A percentile compares a stretch with the other conserved stretches of the same genome.
These are phyloP conservation scores for Hymenotorrendiella dingleyae DNA, from an alignment of 2,329 filamentous ascomycete species.

Conservation along the genomic window DNA sequence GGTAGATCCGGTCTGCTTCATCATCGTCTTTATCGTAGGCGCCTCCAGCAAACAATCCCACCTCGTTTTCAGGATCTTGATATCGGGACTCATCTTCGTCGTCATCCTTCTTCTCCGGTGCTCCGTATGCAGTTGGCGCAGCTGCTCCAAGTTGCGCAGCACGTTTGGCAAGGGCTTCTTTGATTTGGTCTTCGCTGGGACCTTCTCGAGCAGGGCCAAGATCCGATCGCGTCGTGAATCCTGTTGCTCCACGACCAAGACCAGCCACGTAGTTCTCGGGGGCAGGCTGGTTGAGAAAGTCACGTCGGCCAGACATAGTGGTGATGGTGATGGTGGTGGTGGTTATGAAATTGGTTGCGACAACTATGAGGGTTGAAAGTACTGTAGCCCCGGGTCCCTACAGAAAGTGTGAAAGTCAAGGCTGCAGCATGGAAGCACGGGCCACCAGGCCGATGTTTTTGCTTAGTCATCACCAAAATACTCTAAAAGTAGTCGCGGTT, in stretches of 20 bases:
- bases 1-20: conserved; percentile 93
- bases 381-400: too few relatives aligned
- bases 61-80: conserved; percentile 95
- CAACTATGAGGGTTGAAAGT: too few relatives aligned
- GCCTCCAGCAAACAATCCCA: conserved; percentile 89
- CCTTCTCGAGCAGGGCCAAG: conserved; percentile 91
- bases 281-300: conserved; percentile 83
- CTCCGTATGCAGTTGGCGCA: conserved; percentile 69
- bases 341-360: too few relatives aligned
- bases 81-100: conserved; percentile 76
- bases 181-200: conserved; percentile 96
- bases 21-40: conserved; percentile 97
- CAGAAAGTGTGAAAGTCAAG: too few relatives aligned
- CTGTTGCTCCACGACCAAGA: conserved; percentile 93
- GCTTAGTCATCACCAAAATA: too few relatives aligned
- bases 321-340: conserved; percentile 2
- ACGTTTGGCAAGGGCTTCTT: conserved; percentile 91
- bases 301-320: conserved; percentile 50
- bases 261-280: conserved; percentile 90
- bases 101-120: conserved; percentile 45
- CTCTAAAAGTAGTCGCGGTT: too few relatives aligned
- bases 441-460: too few relatives aligned
- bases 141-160: conserved; percentile 73
- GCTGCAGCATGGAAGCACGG: too few relatives aligned
- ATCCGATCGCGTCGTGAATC: conserved; percentile 96